phyloP scores from a whole-genome alignment of 164 flowering plant genomes.

The Buxus sempervirens region DNA sequence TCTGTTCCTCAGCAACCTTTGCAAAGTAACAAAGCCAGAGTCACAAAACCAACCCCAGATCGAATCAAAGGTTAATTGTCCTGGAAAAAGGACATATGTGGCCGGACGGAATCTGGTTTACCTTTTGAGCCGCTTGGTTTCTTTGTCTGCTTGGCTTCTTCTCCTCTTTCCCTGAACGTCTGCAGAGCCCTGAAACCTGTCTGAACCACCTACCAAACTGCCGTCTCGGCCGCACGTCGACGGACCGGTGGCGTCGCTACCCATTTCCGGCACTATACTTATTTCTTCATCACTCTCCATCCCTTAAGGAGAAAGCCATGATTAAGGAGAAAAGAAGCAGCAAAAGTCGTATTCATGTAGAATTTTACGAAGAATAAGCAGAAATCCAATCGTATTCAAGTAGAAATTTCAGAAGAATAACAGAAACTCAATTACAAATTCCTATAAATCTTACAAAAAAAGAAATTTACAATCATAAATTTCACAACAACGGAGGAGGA shows the following conservation, averaged over 20 bases:
- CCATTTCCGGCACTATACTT: conserved; percentile 89
- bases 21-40: not conserved
- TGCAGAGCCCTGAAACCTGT: conserved; percentile 44
- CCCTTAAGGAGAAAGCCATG: conserved; percentile 34
- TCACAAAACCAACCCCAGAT: conserved; percentile 16
- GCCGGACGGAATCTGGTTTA: conserved; percentile 19
- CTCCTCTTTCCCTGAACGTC: conserved; percentile 74
- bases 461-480: not conserved
- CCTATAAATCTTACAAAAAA: conserved; percentile 6
- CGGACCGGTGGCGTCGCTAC: conserved; percentile 58
- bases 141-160: conserved; percentile 91
- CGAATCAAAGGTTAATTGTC: not conserved
- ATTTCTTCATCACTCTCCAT: conserved; percentile 97
- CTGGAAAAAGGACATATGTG: conserved; percentile 3
- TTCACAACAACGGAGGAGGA: not conserved
- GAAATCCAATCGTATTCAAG: not conserved
- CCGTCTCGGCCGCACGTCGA: conserved; percentile 48
- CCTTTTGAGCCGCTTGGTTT: conserved; percentile 90
- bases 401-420: not conserved
- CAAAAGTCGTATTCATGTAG: not conserved
- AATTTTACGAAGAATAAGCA: not conserved
- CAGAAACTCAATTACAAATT: not conserved
- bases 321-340: not conserved
- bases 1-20: conserved; percentile 92
- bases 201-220: conserved; percentile 47